Evolutionary conservation across 805 yeast species (phyloP), one percentile per base, ranked within the genome.

Genomic region (Teunomyces funiuensis): DNA sequence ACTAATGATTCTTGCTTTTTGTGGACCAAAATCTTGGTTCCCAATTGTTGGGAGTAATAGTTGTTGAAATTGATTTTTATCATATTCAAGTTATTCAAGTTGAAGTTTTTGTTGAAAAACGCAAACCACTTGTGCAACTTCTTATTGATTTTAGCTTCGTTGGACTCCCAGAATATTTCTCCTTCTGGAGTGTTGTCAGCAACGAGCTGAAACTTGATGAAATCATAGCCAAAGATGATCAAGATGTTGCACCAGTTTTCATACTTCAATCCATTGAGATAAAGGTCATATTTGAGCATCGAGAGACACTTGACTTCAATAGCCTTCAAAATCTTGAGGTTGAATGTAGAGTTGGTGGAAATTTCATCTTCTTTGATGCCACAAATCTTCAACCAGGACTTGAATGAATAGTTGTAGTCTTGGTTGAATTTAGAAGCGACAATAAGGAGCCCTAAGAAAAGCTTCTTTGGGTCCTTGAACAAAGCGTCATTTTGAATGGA

Each of bases 331-430:
- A 77, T 82, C 20, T 58, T 49, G 3, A 75, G 54, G 16, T 77
- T 55, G 29, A 85, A 70, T 22, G 45, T 49, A 9, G 50, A 46
- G 4, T 49, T 28, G 5, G 39, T 33, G 15, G 40, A 31, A 20
- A 49, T 53, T 16, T 50, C 57, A 8, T 43, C 53, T 5, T 54
- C 52, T 29, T 59, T 55, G 50, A 68, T 54, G 0, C 95, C 93
- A 25, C 88, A 76, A 37, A 88, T 81, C 56, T 79, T 77, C 39
- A 83, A 69, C 96, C 96, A 88, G 5, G 85, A 77, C 46, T 71
- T 73, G 50, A 84, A 72, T 22, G 85, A 71, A 60, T 77, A 85
- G 56, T 82, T 83, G 38, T 79, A 76, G 61, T 88, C 96, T 55
- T 82, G 88, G 45, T 75, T 69, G 58, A 80, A 85, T 57, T 88